Conservation (phyloP, 139 green algal species). For the Diplosphaera chodatii region DNA sequence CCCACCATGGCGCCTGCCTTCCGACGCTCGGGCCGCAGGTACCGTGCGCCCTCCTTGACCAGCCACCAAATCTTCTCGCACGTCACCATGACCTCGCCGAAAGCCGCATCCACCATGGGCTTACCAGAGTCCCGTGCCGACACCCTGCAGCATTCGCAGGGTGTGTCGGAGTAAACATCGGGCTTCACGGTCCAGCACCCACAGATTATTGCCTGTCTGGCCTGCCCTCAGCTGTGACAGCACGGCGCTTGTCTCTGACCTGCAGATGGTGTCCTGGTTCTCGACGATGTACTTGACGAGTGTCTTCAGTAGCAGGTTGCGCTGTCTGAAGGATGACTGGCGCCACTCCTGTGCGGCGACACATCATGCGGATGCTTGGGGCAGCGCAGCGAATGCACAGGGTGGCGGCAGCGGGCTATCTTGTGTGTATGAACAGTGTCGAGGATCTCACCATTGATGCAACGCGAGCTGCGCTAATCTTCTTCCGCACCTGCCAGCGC, state of each 20-base stretch:
- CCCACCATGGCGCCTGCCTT: constrained; percentile 75
- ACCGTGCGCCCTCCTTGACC: constrained; percentile 69
- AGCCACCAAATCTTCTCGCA: constrained; percentile 98
- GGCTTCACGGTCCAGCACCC: no score
- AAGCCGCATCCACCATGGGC: constrained; percentile 86
- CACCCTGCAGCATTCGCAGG: constrained; percentile 47
- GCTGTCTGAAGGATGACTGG: constrained; percentile 66
- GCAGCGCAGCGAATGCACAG: no score
- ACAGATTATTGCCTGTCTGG: no score
- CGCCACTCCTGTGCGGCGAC: constrained; percentile 50
- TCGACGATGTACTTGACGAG: constrained; percentile 88
- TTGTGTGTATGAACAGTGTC: neutral
- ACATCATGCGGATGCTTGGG: no score
- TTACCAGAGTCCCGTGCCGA: constrained; percentile 90
- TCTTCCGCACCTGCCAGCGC: constrained; percentile 15
- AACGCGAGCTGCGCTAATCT: neutral
- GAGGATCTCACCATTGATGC: neutral
- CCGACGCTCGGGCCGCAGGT: constrained; percentile 72
- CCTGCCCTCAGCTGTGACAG: neutral
- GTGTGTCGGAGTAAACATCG: no score
- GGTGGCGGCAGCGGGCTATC: no score
- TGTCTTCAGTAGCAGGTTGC: constrained; percentile 65
- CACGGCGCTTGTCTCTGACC: constrained; percentile 13
- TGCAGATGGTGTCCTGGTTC: constrained; percentile 88
- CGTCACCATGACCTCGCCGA: constrained; percentile 93